phyloP scores from a whole-genome alignment of 805 yeast species.

The Metschnikowia aberdeeniae region DNA sequence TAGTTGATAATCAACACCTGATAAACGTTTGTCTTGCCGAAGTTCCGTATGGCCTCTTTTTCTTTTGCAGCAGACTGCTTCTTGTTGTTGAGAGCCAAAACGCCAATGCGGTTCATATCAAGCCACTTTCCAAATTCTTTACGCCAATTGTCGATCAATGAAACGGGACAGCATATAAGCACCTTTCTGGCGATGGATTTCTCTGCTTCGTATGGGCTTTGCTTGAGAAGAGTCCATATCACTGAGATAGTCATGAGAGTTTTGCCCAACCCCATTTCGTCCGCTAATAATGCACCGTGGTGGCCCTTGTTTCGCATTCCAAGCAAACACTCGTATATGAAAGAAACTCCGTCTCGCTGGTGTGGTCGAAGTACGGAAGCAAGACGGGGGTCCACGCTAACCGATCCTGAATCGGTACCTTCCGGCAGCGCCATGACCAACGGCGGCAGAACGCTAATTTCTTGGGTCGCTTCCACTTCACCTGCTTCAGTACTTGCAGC shows the following conservation, averaged over 20 bases:
- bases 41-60: constrained; percentile 52
- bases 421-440: constrained; percentile 2
- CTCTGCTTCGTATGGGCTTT: constrained; percentile 42
- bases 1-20: constrained; percentile 86
- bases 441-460: neutral
- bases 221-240: constrained; percentile 77
- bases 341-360: constrained; percentile 79
- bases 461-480: neutral
- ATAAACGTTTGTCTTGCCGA: constrained; percentile 65
- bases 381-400: constrained; percentile 58
- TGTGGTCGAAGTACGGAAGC: constrained; percentile 65
- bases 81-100: constrained; percentile 52
- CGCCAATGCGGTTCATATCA: constrained; percentile 57
- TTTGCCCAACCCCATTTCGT: constrained; percentile 92
- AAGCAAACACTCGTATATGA: constrained; percentile 79
- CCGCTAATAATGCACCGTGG: constrained; percentile 82
- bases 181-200: constrained; percentile 50
- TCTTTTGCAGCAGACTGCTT: constrained; percentile 50
- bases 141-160: constrained; percentile 83
- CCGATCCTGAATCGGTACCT: constrained; percentile 17
- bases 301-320: constrained; percentile 52
- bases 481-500: neutral
- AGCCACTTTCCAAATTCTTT: constrained; percentile 89
- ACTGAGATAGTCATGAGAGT: constrained; percentile 81
- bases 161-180: constrained; percentile 86